phyloP scores from a whole-genome alignment of 176 grass and related monocot genomes.

The Cenchrus fungigraminus region DNA sequence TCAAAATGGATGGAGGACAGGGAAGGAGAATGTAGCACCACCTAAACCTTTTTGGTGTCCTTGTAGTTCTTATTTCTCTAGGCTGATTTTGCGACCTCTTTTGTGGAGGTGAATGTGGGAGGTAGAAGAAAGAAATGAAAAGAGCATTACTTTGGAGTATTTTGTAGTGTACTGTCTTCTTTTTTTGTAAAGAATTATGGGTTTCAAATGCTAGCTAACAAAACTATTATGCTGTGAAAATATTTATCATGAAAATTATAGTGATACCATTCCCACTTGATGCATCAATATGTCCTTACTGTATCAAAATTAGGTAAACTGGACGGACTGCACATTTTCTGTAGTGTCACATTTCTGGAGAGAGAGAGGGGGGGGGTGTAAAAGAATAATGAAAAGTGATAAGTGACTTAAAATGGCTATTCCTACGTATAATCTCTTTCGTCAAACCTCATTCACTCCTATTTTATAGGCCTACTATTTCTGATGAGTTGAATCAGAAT shows the following conservation, averaged over 20 bases:
- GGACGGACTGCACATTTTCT: not conserved
- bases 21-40: not conserved
- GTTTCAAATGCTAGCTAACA: not conserved
- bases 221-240: not conserved
- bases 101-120: not conserved
- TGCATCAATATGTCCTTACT: not conserved
- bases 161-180: not conserved
- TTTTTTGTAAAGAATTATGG: not conserved
- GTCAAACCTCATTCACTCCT: not conserved
- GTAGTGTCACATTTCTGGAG: not conserved
- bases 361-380: not conserved
- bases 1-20: not conserved
- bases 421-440: not conserved
- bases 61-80: not conserved
- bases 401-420: not conserved
- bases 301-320: not conserved
- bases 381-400: not conserved
- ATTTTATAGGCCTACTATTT: slow-evolving; percentile 52
- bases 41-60: not conserved
- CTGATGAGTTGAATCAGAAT: slow-evolving; percentile 53
- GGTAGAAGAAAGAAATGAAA: not conserved
- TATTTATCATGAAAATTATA: not conserved
- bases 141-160: not conserved
- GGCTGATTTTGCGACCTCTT: not conserved
- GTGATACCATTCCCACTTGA: not conserved